These are phyloP conservation scores for Coemansia sp. DNA, from an alignment of 192 early-diverging fungal genomes.

Conservation along the genomic window DNA sequence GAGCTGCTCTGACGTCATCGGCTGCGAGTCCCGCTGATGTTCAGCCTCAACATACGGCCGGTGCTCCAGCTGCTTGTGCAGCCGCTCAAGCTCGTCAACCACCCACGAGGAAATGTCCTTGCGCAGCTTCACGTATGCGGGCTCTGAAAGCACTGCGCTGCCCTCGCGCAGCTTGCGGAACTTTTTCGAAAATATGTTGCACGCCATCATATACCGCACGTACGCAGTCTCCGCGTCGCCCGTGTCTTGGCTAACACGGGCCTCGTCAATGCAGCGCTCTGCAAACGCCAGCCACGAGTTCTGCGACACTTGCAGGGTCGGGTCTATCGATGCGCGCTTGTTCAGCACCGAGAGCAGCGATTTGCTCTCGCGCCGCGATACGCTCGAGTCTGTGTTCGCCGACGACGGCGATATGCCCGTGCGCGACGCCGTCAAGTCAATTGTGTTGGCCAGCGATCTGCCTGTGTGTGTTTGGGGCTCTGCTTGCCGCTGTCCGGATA, in stretches of 20 bases:
- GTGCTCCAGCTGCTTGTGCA: conserved; percentile 1
- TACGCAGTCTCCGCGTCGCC: conserved; percentile 43
- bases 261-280: conserved; percentile 31
- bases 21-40: background rate
- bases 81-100: conserved; percentile 24
- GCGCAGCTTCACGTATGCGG: conserved; percentile 46
- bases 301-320: conserved; percentile 12
- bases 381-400: background rate
- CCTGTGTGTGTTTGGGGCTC: background rate
- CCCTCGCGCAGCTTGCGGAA: conserved; percentile 50
- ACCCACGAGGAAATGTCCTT: conserved; percentile 30
- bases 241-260: conserved; percentile 2
- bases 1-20: conserved; percentile 41
- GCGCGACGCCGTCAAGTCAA: background rate
- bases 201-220: conserved; percentile 37
- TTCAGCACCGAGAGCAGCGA: conserved; percentile 29
- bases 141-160: conserved; percentile 34
- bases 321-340: conserved; percentile 25
- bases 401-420: background rate
- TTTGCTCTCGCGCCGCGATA: background rate
- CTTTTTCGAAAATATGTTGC: conserved; percentile 55
- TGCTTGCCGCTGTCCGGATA: background rate
- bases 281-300: conserved; percentile 34
- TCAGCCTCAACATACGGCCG: background rate
- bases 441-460: conserved; percentile 17